phyloP scores from a whole-genome alignment of 495 filamentous ascomycete genomes.

The Aspergillus bertholletiae region DNA sequence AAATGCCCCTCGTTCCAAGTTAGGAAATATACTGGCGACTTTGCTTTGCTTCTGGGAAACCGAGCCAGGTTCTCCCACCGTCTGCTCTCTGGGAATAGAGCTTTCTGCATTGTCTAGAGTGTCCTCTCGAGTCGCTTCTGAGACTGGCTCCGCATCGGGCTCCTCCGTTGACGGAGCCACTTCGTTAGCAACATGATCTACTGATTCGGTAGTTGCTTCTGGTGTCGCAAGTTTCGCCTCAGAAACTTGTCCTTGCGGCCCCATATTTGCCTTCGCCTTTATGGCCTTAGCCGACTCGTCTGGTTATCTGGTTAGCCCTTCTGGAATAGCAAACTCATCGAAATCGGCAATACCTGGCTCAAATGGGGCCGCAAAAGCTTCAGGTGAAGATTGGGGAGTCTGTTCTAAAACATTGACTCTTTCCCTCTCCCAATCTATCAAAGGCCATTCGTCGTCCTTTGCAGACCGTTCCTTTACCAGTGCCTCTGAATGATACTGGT shows the following conservation, averaged over 20 bases:
- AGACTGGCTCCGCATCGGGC: constrained; percentile 6
- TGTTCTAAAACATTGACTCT: constrained; percentile 24
- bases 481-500: background rate
- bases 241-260: constrained; percentile 3
- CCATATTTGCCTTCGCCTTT: constrained; percentile 19
- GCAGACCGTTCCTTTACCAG: constrained; percentile 16
- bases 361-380: constrained; percentile 22
- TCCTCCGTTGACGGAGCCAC: background rate
- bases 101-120: constrained; percentile 6
- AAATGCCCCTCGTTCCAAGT: constrained; percentile 33
- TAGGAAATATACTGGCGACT: constrained; percentile 37
- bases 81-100: constrained; percentile 8
- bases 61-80: background rate
- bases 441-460: constrained; percentile 31
- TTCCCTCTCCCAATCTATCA: constrained; percentile 37
- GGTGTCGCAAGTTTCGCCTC: background rate
- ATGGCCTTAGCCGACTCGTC: background rate
- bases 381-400: constrained; percentile 20
- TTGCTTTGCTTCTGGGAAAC: constrained; percentile 18
- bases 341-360: constrained; percentile 35
- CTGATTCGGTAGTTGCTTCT: constrained; percentile 4
- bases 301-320: constrained; percentile 17
- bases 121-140: background rate
- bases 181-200: background rate
- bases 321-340: constrained; percentile 28